A percentile compares a stretch with the other conserved stretches of the same genome.
Conservation (phyloP, 176 grass and related monocot species). For the Sorghum bicolor region Sorghum_bicolor_NCBIv3 NC_012872.2:70689501-70690000, state of each 20-base stretch:
- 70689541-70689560: not conserved
- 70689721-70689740: slow-evolving; percentile 39
- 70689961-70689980: not conserved
- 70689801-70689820: slow-evolving; percentile 35
- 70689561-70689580: not conserved
- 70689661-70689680: not conserved
- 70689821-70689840: slow-evolving; percentile 5
- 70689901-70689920: not conserved
- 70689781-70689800: slow-evolving; percentile 44
- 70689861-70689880: slow-evolving; percentile 6
- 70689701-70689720: slow-evolving; percentile 7
- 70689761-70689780: slow-evolving; percentile 36
- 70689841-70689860: slow-evolving; percentile 7
- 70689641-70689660: not conserved
- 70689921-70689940: not conserved
- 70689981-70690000: not conserved
- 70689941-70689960: not conserved
- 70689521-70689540: not conserved
- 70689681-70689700: not conserved
- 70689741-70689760: slow-evolving; percentile 25
- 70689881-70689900: not conserved
- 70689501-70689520: not conserved
- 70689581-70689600: not conserved
- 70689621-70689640: not conserved
- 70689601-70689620: not conserved